Conservation (phyloP, 441 rosid species). For the Flueggea neowawraea region DNA sequence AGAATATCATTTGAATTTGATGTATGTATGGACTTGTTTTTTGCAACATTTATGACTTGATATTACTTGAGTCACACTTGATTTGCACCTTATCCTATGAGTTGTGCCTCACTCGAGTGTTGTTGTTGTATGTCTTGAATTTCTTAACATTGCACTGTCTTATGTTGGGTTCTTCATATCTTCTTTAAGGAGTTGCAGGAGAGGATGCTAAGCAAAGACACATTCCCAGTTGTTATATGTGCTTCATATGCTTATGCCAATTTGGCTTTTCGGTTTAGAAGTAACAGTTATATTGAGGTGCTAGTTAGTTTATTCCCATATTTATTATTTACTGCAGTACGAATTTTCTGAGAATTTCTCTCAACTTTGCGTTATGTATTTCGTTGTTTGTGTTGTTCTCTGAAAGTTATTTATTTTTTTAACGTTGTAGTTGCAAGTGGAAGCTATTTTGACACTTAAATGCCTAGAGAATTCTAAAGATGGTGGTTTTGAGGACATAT, state of each 20-base stretch:
- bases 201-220: constrained; percentile 40
- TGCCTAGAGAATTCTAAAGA: constrained; percentile 69
- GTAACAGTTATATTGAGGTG: constrained; percentile 72
- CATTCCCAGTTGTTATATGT: constrained; percentile 69
- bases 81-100: constrained; percentile 2
- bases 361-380: background rate
- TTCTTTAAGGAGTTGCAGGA: constrained; percentile 43
- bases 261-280: constrained; percentile 69
- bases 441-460: constrained; percentile 64
- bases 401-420: constrained; percentile 7
- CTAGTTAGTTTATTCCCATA: background rate
- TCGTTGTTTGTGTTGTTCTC: background rate
- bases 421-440: constrained; percentile 64
- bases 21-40: no score
- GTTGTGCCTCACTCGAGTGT: background rate
- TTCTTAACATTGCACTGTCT: background rate
- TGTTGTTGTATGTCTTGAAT: constrained; percentile 1
- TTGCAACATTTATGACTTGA: no score
- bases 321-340: constrained; percentile 9
- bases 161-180: constrained; percentile 13
- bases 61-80: no score
- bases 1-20: no score
- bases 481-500: constrained; percentile 76
- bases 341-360: background rate
- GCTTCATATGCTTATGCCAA: constrained; percentile 48